Evolutionary conservation across 2,329 filamentous ascomycete genomes (phyloP).

Genomic region (Septoria linicola): DNA sequence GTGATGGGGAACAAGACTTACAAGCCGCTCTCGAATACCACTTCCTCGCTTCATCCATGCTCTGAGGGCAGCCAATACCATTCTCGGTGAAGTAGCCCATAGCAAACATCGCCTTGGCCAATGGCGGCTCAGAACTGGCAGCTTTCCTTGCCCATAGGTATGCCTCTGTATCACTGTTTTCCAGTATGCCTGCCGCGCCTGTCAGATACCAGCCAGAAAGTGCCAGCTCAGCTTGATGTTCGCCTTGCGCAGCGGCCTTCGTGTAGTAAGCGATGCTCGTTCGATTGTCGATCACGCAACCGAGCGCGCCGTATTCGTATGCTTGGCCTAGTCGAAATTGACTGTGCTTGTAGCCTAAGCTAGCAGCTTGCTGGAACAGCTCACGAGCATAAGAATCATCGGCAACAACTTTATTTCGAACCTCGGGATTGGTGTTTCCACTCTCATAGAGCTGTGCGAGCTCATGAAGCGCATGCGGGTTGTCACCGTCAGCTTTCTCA

Average conservation of each 20-base stretch:
- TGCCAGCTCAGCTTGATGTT: constrained; percentile 80
- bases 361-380: constrained; percentile 80
- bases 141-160: constrained; percentile 97
- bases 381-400: constrained; percentile 80
- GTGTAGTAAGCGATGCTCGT: constrained; percentile 93
- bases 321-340: constrained; percentile 86
- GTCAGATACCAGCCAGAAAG: constrained; percentile 72
- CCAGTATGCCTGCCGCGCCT: constrained; percentile 79
- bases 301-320: constrained; percentile 85
- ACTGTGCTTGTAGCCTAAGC: constrained; percentile 90
- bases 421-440: constrained; percentile 52
- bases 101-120: constrained; percentile 94
- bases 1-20: no score
- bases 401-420: constrained; percentile 70
- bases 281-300: constrained; percentile 77
- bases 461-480: constrained; percentile 93
- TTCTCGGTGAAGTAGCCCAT: constrained; percentile 98
- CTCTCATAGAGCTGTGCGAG: constrained; percentile 66
- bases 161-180: constrained; percentile 91
- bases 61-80: constrained; percentile 82
- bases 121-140: constrained; percentile 62
- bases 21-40: constrained; percentile 98
- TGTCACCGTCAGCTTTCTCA: constrained; percentile 81
- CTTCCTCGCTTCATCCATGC: constrained; percentile 90
- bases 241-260: constrained; percentile 83